Conservation (phyloP, 2,329 filamentous ascomycete species). For the Ustilaginoidea virens region DNA sequence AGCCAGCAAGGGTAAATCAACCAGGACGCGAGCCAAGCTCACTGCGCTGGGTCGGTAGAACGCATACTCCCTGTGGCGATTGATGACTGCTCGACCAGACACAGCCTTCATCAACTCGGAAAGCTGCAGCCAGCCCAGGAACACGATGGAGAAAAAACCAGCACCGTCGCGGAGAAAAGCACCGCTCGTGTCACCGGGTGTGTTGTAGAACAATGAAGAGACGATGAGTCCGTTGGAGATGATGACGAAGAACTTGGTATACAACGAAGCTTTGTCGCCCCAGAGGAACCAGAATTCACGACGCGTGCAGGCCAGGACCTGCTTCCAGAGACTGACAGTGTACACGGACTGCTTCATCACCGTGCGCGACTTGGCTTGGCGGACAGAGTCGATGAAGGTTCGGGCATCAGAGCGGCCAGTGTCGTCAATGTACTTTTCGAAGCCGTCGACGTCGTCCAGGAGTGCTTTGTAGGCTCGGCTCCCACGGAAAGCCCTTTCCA, state of each 20-base stretch:
- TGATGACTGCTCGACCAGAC: conserved; percentile 20
- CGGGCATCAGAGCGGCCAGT: conserved; percentile 41
- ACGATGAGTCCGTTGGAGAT: conserved; percentile 60
- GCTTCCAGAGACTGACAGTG: conserved; percentile 58
- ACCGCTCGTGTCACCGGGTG: conserved; percentile 40
- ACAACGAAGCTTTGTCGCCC: conserved; percentile 59
- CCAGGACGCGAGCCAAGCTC: conserved; percentile 19
- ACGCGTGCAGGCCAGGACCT: conserved; percentile 52
- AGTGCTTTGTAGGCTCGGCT: conserved; percentile 28
- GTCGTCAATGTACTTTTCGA: conserved; percentile 72
- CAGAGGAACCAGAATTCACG: conserved; percentile 66
- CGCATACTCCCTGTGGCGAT: conserved; percentile 25
- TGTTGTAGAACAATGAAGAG: conserved; percentile 62
- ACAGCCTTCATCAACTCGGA: conserved; percentile 24
- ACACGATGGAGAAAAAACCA: conserved; percentile 37
- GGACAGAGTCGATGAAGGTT: conserved; percentile 50
- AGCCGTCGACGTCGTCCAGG: conserved; percentile 30
- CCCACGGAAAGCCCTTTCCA: conserved; percentile 21
- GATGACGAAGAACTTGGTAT: conserved; percentile 69
- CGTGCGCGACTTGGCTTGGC: conserved; percentile 41
- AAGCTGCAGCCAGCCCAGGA: conserved; percentile 19
- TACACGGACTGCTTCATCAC: conserved; percentile 28
- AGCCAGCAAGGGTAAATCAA: conserved; percentile 29
- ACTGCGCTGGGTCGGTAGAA: conserved; percentile 23
- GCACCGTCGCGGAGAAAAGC: conserved; percentile 41